Conservation (phyloP, 805 yeast species). For the Blastobotrys muscicola region DNA sequence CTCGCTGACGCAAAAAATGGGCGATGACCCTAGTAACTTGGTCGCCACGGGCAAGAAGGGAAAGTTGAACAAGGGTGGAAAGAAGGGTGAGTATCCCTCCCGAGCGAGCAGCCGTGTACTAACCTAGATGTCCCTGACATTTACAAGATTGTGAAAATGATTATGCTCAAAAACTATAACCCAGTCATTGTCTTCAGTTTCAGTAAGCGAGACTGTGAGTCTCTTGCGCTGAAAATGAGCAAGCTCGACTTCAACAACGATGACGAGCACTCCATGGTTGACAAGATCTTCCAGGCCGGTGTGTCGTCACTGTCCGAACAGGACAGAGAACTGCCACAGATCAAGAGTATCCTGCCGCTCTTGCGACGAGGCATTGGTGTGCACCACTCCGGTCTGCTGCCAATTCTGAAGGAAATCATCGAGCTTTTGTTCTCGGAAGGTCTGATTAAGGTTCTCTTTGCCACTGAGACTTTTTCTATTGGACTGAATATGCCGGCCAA, state of each 20-base stretch:
- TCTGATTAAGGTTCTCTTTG: constrained; percentile 83
- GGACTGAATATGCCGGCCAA: constrained; percentile 99
- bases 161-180: constrained; percentile 90
- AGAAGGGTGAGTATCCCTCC: constrained; percentile 33
- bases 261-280: constrained; percentile 85
- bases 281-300: constrained; percentile 87
- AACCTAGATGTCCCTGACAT: constrained; percentile 73
- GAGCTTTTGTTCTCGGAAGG: constrained; percentile 98
- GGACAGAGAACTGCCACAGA: constrained; percentile 90
- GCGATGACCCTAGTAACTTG: constrained; percentile 68
- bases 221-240: constrained; percentile 89
- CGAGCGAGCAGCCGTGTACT: constrained; percentile 30
- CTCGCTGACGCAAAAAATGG: constrained; percentile 68
- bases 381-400: constrained; percentile 93
- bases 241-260: constrained; percentile 89
- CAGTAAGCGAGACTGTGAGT: constrained; percentile 93
- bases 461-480: constrained; percentile 96
- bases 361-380: constrained; percentile 95
- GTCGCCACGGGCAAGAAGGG: constrained; percentile 59
- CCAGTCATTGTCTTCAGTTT: constrained; percentile 99
- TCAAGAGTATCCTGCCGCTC: constrained; percentile 80
- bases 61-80: constrained; percentile 81
- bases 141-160: constrained; percentile 94
- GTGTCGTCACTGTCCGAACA: constrained; percentile 77
- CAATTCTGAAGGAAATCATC: constrained; percentile 87